Evolutionary conservation across 352 stramenopile genomes (phyloP).

Genomic region (Stephanocyclus meneghinianus): DNA sequence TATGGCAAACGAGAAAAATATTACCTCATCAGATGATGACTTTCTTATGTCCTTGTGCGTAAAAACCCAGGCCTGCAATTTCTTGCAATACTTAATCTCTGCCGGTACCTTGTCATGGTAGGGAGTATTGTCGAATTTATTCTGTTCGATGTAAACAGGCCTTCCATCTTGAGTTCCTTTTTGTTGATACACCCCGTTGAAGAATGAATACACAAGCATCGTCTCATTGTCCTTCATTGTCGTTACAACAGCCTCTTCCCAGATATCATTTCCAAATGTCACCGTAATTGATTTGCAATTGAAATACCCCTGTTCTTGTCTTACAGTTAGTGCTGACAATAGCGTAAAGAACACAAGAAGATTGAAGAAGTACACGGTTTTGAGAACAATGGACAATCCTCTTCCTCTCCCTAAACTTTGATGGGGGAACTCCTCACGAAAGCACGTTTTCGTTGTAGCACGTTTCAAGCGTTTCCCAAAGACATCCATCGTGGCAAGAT

Average conservation of each 20-base stretch:
- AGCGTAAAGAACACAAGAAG: constrained; percentile 2
- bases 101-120: constrained; percentile 1
- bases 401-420: neutral
- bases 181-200: constrained; percentile 35
- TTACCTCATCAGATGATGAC: constrained; percentile 6
- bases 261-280: constrained; percentile 18
- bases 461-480: constrained; percentile 14
- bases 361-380: constrained; percentile 34
- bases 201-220: constrained; percentile 32
- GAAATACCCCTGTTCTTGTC: constrained; percentile 14
- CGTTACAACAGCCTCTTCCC: constrained; percentile 19
- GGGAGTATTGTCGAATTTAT: constrained; percentile 14
- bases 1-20: neutral
- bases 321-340: constrained; percentile 12
- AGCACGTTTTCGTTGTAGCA: constrained; percentile 13
- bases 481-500: constrained; percentile 15
- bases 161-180: constrained; percentile 9
- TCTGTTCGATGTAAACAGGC: constrained; percentile 20
- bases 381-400: constrained; percentile 15
- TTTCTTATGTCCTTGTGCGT: constrained; percentile 30
- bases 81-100: constrained; percentile 28
- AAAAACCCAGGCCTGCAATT: constrained; percentile 23
- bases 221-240: neutral
- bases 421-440: constrained; percentile 11
- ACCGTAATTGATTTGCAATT: constrained; percentile 22